Evolutionary conservation across 23 red algal genomes (phyloP).

Genomic region (Gracilaria domingensis): DNA sequence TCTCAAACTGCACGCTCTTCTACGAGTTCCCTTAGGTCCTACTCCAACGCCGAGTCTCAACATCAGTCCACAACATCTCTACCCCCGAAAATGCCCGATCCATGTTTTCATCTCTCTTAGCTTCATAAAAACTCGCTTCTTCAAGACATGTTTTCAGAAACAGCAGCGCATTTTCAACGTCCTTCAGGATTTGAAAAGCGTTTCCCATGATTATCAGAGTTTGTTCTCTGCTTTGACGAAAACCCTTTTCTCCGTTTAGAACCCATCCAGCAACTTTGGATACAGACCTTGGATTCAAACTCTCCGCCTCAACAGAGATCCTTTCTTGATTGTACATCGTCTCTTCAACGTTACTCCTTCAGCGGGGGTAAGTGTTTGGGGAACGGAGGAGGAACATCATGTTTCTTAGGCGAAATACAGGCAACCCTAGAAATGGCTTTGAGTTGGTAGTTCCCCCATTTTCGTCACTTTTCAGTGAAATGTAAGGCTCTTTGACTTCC

Average conservation of each 20-base stretch:
- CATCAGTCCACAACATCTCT: conserved; percentile 29
- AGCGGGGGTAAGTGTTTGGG: too few relatives aligned
- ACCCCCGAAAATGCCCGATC: conserved; percentile 50
- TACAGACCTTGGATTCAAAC: conserved; percentile 33
- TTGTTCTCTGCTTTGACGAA: conserved; percentile 23
- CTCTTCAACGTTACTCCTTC: background rate
- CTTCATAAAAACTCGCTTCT: conserved; percentile 3
- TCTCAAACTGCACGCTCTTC: background rate
- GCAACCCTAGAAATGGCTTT: background rate
- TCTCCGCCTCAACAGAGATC: background rate
- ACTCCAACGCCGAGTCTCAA: background rate
- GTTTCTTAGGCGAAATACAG: background rate
- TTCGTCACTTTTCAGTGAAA: background rate
- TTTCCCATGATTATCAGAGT: conserved; percentile 48
- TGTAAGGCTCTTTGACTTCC: background rate
- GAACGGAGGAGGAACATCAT: too few relatives aligned
- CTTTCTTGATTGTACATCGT: background rate
- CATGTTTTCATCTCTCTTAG: conserved; percentile 25
- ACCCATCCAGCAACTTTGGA: conserved; percentile 44
- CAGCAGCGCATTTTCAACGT: conserved; percentile 27
- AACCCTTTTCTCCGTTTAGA: conserved; percentile 34
- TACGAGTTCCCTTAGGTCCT: background rate
- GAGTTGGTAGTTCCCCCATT: background rate
- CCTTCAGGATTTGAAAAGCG: conserved; percentile 26
- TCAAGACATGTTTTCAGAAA: conserved; percentile 45